Evolutionary conservation across 192 early-diverging fungal genomes (phyloP).

Genomic region (Allomyces macrogynus): DNA sequence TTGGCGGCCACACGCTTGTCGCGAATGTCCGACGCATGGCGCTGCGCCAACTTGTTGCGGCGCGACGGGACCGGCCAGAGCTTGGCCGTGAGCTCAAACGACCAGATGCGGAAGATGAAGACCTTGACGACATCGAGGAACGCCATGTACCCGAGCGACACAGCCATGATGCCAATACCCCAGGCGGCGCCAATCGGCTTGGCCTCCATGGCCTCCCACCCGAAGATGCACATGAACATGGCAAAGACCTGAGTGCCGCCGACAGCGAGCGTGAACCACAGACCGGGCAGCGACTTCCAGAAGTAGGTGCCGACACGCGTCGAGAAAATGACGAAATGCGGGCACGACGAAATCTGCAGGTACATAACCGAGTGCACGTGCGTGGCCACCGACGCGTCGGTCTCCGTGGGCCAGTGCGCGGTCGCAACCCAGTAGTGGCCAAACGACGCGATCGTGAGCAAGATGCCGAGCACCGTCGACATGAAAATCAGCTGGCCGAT

Average conservation of each 20-base stretch:
- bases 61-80: conserved; percentile 51
- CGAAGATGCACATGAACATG: conserved; percentile 61
- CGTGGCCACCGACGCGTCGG: conserved; percentile 15
- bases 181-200: conserved; percentile 50
- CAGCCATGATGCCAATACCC: conserved; percentile 44
- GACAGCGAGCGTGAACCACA: conserved; percentile 58
- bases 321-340: conserved; percentile 90
- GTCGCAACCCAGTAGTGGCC: conserved; percentile 63
- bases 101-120: conserved; percentile 61
- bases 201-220: conserved; percentile 21
- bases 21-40: conserved; percentile 23
- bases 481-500: conserved; percentile 76
- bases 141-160: conserved; percentile 63
- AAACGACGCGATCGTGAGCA: conserved; percentile 58
- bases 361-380: conserved; percentile 77
- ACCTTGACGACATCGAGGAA: conserved; percentile 83
- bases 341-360: conserved; percentile 71
- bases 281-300: conserved; percentile 67
- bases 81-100: conserved; percentile 70
- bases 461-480: conserved; percentile 51
- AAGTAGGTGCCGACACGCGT: conserved; percentile 68
- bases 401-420: conserved; percentile 6
- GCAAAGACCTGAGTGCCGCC: conserved; percentile 80
- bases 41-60: conserved; percentile 32
- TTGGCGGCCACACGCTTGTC: conserved; percentile 23